Evolutionary conservation across 768 basidiomycete genomes (phyloP), one percentile per base, ranked within the genome.

Genomic region (Mycena epipterygia): DNA sequence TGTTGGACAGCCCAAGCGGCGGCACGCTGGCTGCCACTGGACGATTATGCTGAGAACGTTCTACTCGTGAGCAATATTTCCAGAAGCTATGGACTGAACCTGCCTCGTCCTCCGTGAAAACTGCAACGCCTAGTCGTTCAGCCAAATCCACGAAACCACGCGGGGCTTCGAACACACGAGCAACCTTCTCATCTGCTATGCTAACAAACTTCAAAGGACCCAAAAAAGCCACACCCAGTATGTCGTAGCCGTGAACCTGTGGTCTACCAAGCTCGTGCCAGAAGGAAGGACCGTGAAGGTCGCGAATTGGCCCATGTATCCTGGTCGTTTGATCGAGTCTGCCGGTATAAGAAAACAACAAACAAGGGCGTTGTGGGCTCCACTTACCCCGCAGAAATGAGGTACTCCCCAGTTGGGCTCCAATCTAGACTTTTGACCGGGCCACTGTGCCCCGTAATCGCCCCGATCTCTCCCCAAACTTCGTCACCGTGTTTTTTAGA

Each of bases 221-320:
- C 52, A 97, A 85, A 79, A 95, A 97, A 3, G 88, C 89, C 8
- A 89, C 91, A 63, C 91, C 92, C 21, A 97, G 84, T 41, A 99
- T 83, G 76, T 98, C 96, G 79, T 99, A 98, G 9, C 98, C 98
- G 81, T 99, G 98, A 21, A 98, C 91, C 80, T 99, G 98, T 23
- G 98, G 98, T 5, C 98, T 91, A 30, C 89, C 89, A 30, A 99
- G 84, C 78, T 99, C 98, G 75, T 93, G 93, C 96, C 96, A 97
- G 12, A 83, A 73, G 2, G 72, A 68, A 37, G 70, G 52, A 13
- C 62, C 33, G 1, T 70, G 67, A 25, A 63, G 27, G n/a, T 71
- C 52, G 16, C 80, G 83, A 75, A 84, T 77, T 29, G 89, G 85
- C 0, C 90, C 95, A 76, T 98, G 96, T 68, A 98, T 89, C 19